Evolutionary conservation across 1,284 basidiomycete species (phyloP), one percentile per base, ranked within the genome.

Genomic region (Sporisorium graminicola): DNA sequence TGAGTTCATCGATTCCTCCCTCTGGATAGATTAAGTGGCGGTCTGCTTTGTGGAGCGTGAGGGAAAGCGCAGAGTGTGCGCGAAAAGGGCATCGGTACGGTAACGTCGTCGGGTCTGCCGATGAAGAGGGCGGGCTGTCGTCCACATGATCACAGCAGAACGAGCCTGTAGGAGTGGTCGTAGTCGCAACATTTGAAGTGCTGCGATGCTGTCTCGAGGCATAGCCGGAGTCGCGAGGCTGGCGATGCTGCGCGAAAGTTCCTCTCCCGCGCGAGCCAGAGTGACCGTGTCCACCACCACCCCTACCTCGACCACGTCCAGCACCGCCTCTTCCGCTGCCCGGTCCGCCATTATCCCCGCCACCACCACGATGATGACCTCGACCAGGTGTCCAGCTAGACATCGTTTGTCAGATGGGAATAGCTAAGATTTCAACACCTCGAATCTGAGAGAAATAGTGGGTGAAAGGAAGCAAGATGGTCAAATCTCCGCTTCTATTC

Each of bases 31-130:
- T 52, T 5, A 85, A 59, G 54, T 85, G 83, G 37, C 83, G 65
- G 26, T 85, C 83, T 7, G 82, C 82, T 43, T 78, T 79, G 68
- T 85, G 83, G 1, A 85, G 78, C 66, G 74, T 76, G 5, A 85
- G 65, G 16, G 70, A 64, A 10, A 80, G 54, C 5, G 68, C 54
- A 7, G 78, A 78, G 26, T 59, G 44, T 4, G 58, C 61, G 42
- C 62, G 65, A 37, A 74, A 81, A n/a, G 27, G 42, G 58, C 79
- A 81, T 44, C 57, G 59, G 16, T 29, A 49, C 7, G 65, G 47
- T 4, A 49, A 60, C 18, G 52, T 54, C 14, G 65, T 26, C n/a
- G 65, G 50, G 5, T 61, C 58, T 12, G 61, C 29, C 27, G 68
- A 66, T 0, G 58, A 59, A 4, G 66, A 65, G n/a, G 64, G 58